Conservation (phyloP, 768 basidiomycete species). For the Suillus americanus region DNA sequence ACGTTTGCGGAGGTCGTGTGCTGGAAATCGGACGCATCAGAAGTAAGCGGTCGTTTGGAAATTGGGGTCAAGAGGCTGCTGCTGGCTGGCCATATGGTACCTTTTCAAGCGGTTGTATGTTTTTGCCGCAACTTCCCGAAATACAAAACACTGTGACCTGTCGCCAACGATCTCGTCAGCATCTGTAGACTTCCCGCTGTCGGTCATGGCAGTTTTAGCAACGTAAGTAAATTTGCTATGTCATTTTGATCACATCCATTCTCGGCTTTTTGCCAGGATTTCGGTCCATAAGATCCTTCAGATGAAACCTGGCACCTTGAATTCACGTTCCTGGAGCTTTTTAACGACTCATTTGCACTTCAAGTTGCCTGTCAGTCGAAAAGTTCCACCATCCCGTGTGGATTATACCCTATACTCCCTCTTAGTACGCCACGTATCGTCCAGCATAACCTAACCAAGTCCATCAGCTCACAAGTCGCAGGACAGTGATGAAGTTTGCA, state of each 20-base stretch:
- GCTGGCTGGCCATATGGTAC: background rate
- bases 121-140: background rate
- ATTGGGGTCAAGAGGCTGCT: background rate
- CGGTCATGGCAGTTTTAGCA: background rate
- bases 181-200: background rate
- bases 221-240: background rate
- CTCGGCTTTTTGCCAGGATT: background rate
- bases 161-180: background rate
- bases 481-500: slow-evolving; percentile 54
- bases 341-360: background rate
- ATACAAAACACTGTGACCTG: background rate
- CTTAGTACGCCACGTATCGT: background rate
- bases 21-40: background rate
- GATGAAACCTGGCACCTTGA: background rate
- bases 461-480: background rate
- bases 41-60: background rate
- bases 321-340: background rate
- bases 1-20: slow-evolving; percentile 20
- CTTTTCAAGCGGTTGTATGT: background rate
- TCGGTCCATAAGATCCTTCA: background rate
- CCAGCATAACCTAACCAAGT: background rate
- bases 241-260: background rate
- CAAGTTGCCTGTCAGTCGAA: background rate
- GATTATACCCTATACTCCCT: background rate
- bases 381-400: background rate